phyloP scores from a whole-genome alignment of 2,329 filamentous ascomycete genomes.

The Periconia digitata region DNA sequence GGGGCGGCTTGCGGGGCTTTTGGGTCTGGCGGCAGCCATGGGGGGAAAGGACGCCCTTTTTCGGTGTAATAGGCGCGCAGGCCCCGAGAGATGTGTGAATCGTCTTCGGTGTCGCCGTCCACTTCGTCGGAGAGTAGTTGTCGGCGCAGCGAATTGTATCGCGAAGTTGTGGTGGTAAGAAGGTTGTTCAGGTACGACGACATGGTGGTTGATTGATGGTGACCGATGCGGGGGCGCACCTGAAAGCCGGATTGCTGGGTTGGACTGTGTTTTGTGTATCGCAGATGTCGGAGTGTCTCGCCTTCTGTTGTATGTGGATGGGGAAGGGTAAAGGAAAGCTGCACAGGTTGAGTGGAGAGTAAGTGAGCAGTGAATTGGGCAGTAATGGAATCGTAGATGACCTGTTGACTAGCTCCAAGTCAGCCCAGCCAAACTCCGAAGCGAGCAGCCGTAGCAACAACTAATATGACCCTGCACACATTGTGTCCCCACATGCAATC shows the following conservation, averaged over 20 bases:
- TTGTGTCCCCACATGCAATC: no score
- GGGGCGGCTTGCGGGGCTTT: constrained; percentile 64
- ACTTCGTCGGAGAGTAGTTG: constrained; percentile 67
- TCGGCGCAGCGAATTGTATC: constrained; percentile 60
- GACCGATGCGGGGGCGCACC: background rate
- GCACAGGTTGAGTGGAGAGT: no score
- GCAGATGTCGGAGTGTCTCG: no score
- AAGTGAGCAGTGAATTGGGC: no score
- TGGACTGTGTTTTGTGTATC: background rate
- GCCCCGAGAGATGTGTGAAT: constrained; percentile 92
- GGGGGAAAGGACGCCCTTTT: constrained; percentile 77
- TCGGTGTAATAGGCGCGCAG: constrained; percentile 91
- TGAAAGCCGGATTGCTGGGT: background rate
- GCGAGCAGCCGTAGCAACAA: no score
- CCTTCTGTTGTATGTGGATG: no score
- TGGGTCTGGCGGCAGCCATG: constrained; percentile 90
- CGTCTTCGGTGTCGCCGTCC: constrained; percentile 69
- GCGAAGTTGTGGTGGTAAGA: constrained; percentile 58
- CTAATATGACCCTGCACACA: no score
- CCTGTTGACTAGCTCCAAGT: no score
- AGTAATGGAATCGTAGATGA: no score
- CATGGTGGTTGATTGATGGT: constrained; percentile 22
- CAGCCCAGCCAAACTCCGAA: no score
- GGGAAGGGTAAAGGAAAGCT: no score
- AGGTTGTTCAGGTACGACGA: constrained; percentile 80